Evolutionary conservation across 2,329 filamentous ascomycete species (phyloP), one percentile per base, ranked within the genome.

Genomic region (Elsinoe perseae): DNA sequence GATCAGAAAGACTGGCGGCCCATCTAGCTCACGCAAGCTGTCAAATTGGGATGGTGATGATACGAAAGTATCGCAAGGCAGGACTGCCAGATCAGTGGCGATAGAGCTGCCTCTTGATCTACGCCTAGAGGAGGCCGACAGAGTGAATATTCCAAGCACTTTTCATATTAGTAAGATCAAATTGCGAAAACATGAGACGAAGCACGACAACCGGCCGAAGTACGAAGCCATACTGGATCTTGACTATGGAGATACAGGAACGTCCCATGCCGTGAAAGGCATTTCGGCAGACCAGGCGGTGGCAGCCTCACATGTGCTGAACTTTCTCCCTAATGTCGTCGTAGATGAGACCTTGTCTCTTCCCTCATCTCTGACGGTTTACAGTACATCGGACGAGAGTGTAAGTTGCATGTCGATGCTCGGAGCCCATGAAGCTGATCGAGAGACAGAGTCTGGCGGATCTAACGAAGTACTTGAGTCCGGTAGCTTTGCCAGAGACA

Each of bases 271-370:
- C 2, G 2, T n/a, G 30, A 25, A 36, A 8, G 21, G 18, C 18
- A n/a, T 38, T 4, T 38, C 4, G n/a, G 48, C 48, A 10, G 48
- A 52, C 25, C 14, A 36, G 25, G 48, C 48, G 16, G 38, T 32
- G 48, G 30, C 48, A n/a, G 48, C 38, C 4, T 38, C 16, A 16
- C 20, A 34, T 20, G 48, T 52, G 10, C 42, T 56, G n/a, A 56
- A 56, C n/a, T 44, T 42, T 20, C 23, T 56, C 8, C 28, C 53
- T 2, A 56, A 56, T 56, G 42, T 56, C 14, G 9, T 48, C 2
- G 30, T 52, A 16, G 27, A 52, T 20, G 48, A 52, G 48, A 36
- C 25, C 14, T 21, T 18, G 7, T 12, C 16, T 21, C 4, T 10
- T 10, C 16, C 48, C 27, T 38, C 30, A 14, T 52, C 48, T 36